phyloP scores from a whole-genome alignment of 2,329 filamentous ascomycete species.

The Aspergillus awamori region DNA sequence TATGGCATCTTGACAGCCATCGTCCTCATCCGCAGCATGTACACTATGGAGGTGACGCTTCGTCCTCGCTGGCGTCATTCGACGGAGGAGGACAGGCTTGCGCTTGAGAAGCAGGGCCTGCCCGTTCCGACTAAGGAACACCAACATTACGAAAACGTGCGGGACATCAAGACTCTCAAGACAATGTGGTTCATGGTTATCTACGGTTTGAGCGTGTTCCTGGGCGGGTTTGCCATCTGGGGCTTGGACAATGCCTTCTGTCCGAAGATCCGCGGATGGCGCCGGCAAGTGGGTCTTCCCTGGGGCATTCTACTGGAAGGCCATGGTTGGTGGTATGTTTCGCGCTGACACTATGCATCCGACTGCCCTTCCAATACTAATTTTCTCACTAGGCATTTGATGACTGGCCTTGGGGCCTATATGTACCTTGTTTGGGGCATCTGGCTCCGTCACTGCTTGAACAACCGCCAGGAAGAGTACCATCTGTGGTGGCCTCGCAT shows the following conservation, averaged over 20 bases:
- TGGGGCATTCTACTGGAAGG: conserved; percentile 78
- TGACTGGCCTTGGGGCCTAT: conserved; percentile 82
- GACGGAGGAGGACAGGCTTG: conserved; percentile 50
- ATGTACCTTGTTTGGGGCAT: conserved; percentile 83
- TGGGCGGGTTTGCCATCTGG: conserved; percentile 77
- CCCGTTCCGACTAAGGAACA: conserved; percentile 47
- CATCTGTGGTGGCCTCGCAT: conserved; percentile 69
- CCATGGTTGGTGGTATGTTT: conserved; percentile 69
- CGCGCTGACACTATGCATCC: not conserved
- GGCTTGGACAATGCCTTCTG: conserved; percentile 79
- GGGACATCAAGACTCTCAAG: conserved; percentile 61
- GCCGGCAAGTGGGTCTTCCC: conserved; percentile 70
- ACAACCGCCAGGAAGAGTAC: conserved; percentile 72
- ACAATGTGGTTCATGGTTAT: conserved; percentile 78
- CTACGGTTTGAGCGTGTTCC: conserved; percentile 69
- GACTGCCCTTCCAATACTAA: conserved; percentile 12
- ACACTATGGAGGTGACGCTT: conserved; percentile 71
- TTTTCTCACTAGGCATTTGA: conserved; percentile 62
- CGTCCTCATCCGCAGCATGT: conserved; percentile 73
- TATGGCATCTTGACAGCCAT: conserved; percentile 73
- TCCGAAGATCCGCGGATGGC: conserved; percentile 63
- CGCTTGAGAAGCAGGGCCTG: conserved; percentile 38
- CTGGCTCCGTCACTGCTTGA: conserved; percentile 76
- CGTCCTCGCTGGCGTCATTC: conserved; percentile 60
- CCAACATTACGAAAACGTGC: conserved; percentile 54